Conservation (phyloP, 2,329 filamentous ascomycete species). For the Pyrenochaeta sp. region DNA sequence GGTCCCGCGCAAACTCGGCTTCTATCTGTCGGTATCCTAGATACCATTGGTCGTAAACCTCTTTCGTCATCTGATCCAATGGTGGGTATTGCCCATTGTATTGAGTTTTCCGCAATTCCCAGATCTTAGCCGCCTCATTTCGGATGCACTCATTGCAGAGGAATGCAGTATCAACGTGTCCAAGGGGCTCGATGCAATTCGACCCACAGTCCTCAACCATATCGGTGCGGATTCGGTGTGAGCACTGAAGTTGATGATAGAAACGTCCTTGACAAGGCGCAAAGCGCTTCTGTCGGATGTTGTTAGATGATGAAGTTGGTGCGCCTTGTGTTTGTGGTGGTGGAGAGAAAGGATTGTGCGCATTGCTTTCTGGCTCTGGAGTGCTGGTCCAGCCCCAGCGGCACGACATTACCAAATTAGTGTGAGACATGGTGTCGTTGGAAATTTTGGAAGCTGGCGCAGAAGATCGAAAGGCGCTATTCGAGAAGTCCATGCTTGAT, state of each 20-base stretch:
- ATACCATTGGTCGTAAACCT: conserved; percentile 44
- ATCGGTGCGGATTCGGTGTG: conserved; percentile 46
- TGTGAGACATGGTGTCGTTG: conserved; percentile 42
- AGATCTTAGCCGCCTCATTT: conserved; percentile 34
- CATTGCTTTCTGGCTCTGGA: conserved; percentile 22
- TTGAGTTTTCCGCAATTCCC: conserved; percentile 34
- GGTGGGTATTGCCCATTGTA: conserved; percentile 38
- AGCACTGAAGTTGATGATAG: conserved; percentile 46
- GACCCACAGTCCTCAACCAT: conserved; percentile 44
- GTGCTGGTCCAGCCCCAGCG: conserved; percentile 44
- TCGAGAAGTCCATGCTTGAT: conserved; percentile 41
- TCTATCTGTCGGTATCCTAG: conserved; percentile 38
- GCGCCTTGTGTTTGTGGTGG: conserved; percentile 12
- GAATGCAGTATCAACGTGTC: conserved; percentile 28
- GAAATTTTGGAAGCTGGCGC: conserved; percentile 29
- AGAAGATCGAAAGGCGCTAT: conserved; percentile 28
- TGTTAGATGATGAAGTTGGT: conserved; percentile 21
- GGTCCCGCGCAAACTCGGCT: conserved; percentile 34
- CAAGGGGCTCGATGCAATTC: conserved; percentile 44
- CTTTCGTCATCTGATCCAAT: conserved; percentile 37
- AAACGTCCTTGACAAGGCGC: conserved; percentile 43
- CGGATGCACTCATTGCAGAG: conserved; percentile 45
- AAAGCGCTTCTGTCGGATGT: conserved; percentile 38
- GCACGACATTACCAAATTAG: conserved; percentile 42
- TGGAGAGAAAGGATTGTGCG: conserved; percentile 12